Conservation (phyloP, 2,329 filamentous ascomycete species). For the Byssothecium circinans region DNA sequence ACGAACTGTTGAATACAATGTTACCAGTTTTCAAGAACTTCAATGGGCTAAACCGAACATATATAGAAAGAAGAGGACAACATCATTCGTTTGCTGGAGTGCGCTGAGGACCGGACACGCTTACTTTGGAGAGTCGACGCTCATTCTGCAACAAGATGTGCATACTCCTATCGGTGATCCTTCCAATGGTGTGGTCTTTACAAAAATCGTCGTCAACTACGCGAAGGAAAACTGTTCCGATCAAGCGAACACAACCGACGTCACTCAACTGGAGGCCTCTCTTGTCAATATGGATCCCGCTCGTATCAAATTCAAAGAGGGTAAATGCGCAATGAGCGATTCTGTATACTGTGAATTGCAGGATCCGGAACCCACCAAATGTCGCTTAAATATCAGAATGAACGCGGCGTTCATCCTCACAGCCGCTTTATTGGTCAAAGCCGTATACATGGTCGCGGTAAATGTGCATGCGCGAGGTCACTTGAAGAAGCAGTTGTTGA, state of each 20-base stretch:
- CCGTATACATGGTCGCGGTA: constrained; percentile 33
- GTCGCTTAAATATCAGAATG: constrained; percentile 37
- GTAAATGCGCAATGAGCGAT: constrained; percentile 14
- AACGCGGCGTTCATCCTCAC: constrained; percentile 32
- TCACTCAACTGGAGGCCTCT: constrained; percentile 2
- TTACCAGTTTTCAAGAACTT: not conserved
- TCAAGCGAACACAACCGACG: constrained; percentile 13
- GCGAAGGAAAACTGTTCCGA: constrained; percentile 17
- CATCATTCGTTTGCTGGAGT: constrained; percentile 30
- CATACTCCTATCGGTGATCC: not conserved
- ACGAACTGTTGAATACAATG: constrained; percentile 13
- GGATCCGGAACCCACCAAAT: constrained; percentile 11
- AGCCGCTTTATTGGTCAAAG: constrained; percentile 26
- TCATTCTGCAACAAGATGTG: constrained; percentile 7
- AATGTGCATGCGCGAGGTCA: constrained; percentile 28
- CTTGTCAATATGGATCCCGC: not conserved
- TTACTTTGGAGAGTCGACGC: constrained; percentile 13
- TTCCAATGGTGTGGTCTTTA: constrained; percentile 7
- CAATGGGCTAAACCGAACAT: too few relatives aligned
- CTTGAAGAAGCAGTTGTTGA: constrained; percentile 32
- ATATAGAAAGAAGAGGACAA: too few relatives aligned
- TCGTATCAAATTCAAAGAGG: constrained; percentile 1
- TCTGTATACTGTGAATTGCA: constrained; percentile 14
- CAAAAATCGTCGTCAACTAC: constrained; percentile 19
- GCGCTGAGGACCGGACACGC: constrained; percentile 24